Evolutionary conservation across 805 yeast species (phyloP).

Genomic region (Kodamaea kakaduensis): DNA sequence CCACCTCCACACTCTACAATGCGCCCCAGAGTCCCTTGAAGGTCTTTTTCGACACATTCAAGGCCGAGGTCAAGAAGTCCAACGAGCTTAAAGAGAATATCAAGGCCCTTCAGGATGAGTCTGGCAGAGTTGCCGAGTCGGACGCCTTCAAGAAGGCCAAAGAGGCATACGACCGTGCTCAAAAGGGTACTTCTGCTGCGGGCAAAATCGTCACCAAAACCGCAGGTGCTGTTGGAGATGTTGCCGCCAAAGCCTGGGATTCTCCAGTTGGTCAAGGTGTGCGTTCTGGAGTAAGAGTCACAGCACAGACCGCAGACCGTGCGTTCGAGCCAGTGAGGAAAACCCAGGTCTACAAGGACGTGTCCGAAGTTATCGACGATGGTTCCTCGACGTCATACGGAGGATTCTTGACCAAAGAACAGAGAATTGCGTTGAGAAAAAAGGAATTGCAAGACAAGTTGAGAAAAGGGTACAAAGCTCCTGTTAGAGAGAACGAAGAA

Average conservation of each 20-base stretch:
- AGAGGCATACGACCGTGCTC: conserved; percentile 87
- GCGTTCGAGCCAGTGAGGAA: conserved; percentile 90
- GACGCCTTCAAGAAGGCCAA: conserved; percentile 91
- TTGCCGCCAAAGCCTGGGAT: conserved; percentile 92
- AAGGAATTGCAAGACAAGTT: conserved; percentile 49
- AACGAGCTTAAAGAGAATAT: conserved; percentile 87
- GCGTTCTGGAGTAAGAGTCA: conserved; percentile 73
- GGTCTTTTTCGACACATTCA: conserved; percentile 90
- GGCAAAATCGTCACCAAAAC: conserved; percentile 77
- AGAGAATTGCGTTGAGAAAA: conserved; percentile 65
- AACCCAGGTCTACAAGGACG: conserved; percentile 84
- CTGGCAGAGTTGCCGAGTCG: conserved; percentile 89
- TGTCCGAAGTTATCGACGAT: conserved; percentile 84
- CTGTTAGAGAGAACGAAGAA: conserved; percentile 71
- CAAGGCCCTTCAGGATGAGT: conserved; percentile 92
- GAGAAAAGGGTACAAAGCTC: conserved; percentile 57
- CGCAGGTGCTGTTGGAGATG: conserved; percentile 90
- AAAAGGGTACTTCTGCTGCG: conserved; percentile 62
- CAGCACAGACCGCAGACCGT: conserved; percentile 85
- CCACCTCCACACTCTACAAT: conserved; percentile 12
- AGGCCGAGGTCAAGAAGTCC: conserved; percentile 84
- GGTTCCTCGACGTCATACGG: conserved; percentile 90
- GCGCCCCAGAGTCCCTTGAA: conserved; percentile 73
- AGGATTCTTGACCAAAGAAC: conserved; percentile 82
- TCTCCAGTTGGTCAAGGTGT: conserved; percentile 88